These are phyloP conservation scores for Castanea sativa DNA, from an alignment of 306 rosid species.

Conservation along the genomic window DNA sequence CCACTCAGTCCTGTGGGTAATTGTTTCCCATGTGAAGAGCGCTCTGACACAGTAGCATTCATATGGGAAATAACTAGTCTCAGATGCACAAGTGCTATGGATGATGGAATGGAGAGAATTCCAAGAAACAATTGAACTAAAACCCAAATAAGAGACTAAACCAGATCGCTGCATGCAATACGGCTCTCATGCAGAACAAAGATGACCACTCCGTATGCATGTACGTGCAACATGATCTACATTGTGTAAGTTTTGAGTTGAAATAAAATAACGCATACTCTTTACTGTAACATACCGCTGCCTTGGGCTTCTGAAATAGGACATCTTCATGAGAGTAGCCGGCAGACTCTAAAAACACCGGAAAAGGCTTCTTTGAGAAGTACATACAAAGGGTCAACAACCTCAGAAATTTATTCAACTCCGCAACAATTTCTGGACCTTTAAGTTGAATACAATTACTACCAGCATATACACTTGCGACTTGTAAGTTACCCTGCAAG, in stretches of 20 bases:
- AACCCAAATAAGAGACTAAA: neutral
- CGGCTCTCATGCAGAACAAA: too few relatives aligned
- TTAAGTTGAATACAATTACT: slow-evolving; percentile 60
- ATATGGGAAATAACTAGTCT: neutral
- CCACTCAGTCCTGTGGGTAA: neutral
- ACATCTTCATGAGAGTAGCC: slow-evolving; percentile 75
- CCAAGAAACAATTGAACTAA: neutral
- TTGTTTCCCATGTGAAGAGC: neutral
- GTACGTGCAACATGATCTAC: neutral
- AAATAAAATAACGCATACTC: slow-evolving; percentile 2
- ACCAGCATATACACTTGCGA: slow-evolving; percentile 91
- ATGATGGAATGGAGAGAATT: neutral
- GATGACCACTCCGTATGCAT: neutral
- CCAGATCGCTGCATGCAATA: neutral
- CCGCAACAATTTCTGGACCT: slow-evolving; percentile 70
- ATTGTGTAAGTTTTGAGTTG: neutral
- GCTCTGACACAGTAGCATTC: neutral
- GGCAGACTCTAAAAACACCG: slow-evolving; percentile 84
- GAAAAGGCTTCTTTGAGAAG: slow-evolving; percentile 92
- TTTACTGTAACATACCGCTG: slow-evolving; percentile 56
- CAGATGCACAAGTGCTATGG: neutral
- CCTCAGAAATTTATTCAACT: slow-evolving; percentile 61
- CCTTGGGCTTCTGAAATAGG: slow-evolving; percentile 90
- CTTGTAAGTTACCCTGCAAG: slow-evolving; percentile 82
- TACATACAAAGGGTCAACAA: slow-evolving; percentile 72